phyloP scores from a whole-genome alignment of 2,329 filamentous ascomycete species.

The Cytospora mali region DNA sequence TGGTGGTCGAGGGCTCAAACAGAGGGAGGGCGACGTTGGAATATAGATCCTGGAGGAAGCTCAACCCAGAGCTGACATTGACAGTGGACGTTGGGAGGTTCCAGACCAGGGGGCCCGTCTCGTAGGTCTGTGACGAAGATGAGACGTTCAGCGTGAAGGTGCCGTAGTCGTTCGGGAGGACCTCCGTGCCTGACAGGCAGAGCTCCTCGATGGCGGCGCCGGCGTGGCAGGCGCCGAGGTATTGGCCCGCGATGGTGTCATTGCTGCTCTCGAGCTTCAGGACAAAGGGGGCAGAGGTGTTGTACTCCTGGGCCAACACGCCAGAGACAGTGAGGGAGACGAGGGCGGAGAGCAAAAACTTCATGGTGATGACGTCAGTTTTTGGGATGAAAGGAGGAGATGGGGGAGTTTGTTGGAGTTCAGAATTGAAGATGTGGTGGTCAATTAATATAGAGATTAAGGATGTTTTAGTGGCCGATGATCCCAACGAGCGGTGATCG shows the following conservation, averaged over 20 bases:
- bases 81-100: conserved; percentile 32
- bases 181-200: conserved; percentile 33
- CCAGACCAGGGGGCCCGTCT: conserved; percentile 37
- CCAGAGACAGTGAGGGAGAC: conserved; percentile 35
- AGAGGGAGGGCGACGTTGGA: conserved; percentile 39
- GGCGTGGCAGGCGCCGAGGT: conserved; percentile 38
- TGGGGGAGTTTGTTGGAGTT: not conserved
- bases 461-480: conserved; percentile 4
- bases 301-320: conserved; percentile 36
- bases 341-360: conserved; percentile 34
- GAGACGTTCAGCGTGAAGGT: conserved; percentile 42
- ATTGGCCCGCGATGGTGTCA: conserved; percentile 38
- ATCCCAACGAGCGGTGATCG: conserved; percentile 11
- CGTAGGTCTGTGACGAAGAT: not conserved
- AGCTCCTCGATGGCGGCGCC: conserved; percentile 40
- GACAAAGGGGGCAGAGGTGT: conserved; percentile 39
- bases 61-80: conserved; percentile 31
- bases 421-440: not conserved
- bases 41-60: conserved; percentile 31
- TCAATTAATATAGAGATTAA: conserved; percentile 10
- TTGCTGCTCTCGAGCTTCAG: conserved; percentile 37
- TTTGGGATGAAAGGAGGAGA: not conserved
- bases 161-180: conserved; percentile 28
- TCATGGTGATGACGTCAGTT: conserved; percentile 30
- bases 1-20: conserved; percentile 31